Evolutionary conservation across 345 rosid species (phyloP).

Genomic region (Murraya paniculata): DNA sequence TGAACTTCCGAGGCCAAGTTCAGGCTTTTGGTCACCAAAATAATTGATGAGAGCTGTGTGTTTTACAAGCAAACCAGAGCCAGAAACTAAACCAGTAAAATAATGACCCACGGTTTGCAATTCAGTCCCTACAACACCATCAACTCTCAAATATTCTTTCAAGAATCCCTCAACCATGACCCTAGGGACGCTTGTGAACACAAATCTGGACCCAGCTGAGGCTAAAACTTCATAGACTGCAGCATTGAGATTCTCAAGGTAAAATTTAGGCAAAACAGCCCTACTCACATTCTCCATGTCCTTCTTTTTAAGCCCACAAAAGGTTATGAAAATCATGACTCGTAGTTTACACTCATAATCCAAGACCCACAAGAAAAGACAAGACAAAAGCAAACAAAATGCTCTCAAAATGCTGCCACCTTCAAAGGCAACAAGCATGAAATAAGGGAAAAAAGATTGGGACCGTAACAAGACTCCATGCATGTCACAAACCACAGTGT

Average conservation of each 20-base stretch:
- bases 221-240: constrained; percentile 54
- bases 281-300: constrained; percentile 59
- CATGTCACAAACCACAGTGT: constrained; percentile 61
- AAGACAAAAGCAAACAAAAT: constrained; percentile 47
- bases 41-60: constrained; percentile 59
- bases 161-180: constrained; percentile 81
- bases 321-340: constrained; percentile 65
- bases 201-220: constrained; percentile 39
- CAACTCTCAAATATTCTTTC: constrained; percentile 57
- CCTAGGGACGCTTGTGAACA: constrained; percentile 71
- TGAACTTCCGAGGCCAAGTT: constrained; percentile 64
- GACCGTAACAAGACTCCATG: constrained; percentile 59
- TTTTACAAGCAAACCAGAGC: constrained; percentile 59
- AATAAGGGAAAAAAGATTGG: constrained; percentile 73
- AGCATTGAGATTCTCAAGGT: constrained; percentile 68
- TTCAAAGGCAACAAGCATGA: constrained; percentile 94
- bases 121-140: constrained; percentile 73
- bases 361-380: constrained; percentile 58
- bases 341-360: constrained; percentile 46
- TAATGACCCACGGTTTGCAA: constrained; percentile 40
- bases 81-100: constrained; percentile 68
- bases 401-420: constrained; percentile 83
- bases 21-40: constrained; percentile 52
- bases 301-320: constrained; percentile 62
- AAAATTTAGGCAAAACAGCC: constrained; percentile 92